Base-by-base conservation (phyloP, 2,329 filamentous ascomycete genomes). In the Ustulina deusta region DNA sequence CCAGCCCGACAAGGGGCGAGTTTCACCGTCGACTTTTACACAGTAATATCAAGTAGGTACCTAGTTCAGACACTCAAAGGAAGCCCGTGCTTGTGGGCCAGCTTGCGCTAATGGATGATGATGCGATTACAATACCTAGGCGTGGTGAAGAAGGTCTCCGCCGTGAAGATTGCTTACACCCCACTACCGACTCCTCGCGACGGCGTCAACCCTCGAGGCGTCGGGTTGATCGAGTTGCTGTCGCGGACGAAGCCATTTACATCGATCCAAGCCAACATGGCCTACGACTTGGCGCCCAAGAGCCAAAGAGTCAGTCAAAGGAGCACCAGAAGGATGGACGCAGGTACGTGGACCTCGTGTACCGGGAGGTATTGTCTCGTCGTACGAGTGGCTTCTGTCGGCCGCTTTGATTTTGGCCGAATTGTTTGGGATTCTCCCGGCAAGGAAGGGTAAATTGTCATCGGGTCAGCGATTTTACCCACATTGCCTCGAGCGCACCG, bases 381-480 rank as follows among this genome's bases (percentile, higher is more conserved):
- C 58, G 67, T 61, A 70, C 65, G 55, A 63, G 64, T 69, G 69
- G 69, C 68, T 69, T 42, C 32, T 27, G 63, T 71, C 68, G 67
- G 69, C 65, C 61, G 54, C 48, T 66, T 68, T 69, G 55, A 65
- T 64, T 71, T 67, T 67, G 66, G 69, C 69, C 69, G 69, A 71
- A 63, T 58, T 61, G 59, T 55, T 61, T 67, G 60, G 65, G 59
- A 68, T 70, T 69, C 60, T 65, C 66, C 66, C 52, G 61, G 60
- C 20, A 17, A 62, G 38, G 64, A 58, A 54, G 67, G 64, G 64
- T 67, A 67, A 67, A 62, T 63, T 64, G 68, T 63, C 65, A 65
- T 59, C 66, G 38, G 46, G 60, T 66, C 69, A 65, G 67, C 65
- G 42, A 69, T 71, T 76, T 76, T 74, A 72, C 75, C 74, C 74